Base-by-base conservation (phyloP, 345 rosid species). In the Gossypium herbaceum region DNA sequence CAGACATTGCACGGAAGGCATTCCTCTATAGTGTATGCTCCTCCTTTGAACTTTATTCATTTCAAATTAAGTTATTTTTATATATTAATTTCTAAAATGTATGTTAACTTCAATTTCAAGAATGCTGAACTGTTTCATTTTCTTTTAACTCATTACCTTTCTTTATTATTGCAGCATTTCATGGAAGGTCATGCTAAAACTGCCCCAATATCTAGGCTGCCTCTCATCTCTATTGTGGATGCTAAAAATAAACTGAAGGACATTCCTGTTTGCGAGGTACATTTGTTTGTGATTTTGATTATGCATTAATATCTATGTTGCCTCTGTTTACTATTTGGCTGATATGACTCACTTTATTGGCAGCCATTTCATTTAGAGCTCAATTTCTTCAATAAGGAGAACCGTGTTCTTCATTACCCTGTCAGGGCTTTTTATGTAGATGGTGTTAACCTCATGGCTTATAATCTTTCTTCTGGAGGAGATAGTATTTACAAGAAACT, bases 321-420 rank as follows among this genome's bases (percentile, higher is more conserved):
- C 52, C 43, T 73, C 79, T 63, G 71, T 52, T 66, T 52, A 72
- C 73, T 45, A 62, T 76, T 64, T 77, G 74, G 77, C 78, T 87
- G 79, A 84, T 73, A 56, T 68, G 76, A 62, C 61, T 73, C 76
- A 67, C 73, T 82, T 79, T 24, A 39, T 82, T 84, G 81, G 81
- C 94, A 95, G 99, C 98, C 97, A 78, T 86, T 91, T 82, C 98
- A 93, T 81, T 78, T 95, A 97, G 99, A 93, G 89, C 89, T 95
- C 77, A 95, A 95, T 90, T 91, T 93, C 86, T 95, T 95, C 77
- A 93, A 87, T 80, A 91, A 84, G 82, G 96, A 91, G 85, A 95
- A 90, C 80, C 85, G 99, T 76, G 90, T 95, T 71, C 97, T 95
- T 80, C 98, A 95, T 81, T 95, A 95, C 81, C 99, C 99, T 82